Evolutionary conservation across 805 yeast genomes (phyloP).

Genomic region (Pichia scutulata): DNA sequence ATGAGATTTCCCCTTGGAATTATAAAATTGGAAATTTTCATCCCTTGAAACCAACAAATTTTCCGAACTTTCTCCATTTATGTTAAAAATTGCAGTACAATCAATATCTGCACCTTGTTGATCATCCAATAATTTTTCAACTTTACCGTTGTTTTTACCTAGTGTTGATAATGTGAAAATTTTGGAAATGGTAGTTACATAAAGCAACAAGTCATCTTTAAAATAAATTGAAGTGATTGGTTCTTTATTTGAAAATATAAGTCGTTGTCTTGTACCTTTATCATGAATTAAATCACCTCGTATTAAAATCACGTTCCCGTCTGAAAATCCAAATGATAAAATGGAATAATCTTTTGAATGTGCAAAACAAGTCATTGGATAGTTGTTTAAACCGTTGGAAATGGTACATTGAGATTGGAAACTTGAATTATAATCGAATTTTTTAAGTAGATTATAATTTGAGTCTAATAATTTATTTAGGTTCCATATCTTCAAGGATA

Average conservation of each 20-base stretch:
- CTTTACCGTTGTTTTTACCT: constrained; percentile 69
- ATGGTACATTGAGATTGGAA: constrained; percentile 59
- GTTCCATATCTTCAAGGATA: constrained; percentile 67
- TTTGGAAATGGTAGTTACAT: constrained; percentile 67
- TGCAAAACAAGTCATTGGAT: constrained; percentile 65
- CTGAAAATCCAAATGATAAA: constrained; percentile 70
- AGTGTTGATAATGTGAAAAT: constrained; percentile 66
- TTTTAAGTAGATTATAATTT: constrained; percentile 13
- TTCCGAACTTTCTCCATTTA: too few relatives aligned
- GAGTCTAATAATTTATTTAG: constrained; percentile 39
- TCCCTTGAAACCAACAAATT: constrained; percentile 62
- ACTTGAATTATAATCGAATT: constrained; percentile 27
- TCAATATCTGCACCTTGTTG: constrained; percentile 42
- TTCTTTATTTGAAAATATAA: constrained; percentile 63
- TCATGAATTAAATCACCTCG: constrained; percentile 87
- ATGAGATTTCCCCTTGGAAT: constrained; percentile 43
- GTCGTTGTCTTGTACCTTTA: constrained; percentile 81
- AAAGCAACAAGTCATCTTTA: constrained; percentile 47
- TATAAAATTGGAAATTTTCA: constrained; percentile 59
- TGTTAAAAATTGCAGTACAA: too few relatives aligned
- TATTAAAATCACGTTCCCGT: constrained; percentile 73
- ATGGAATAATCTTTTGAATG: constrained; percentile 50
- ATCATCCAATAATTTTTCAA: constrained; percentile 39
- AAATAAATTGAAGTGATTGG: constrained; percentile 77
- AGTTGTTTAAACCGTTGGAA: constrained; percentile 66